Conservation (phyloP, 2,329 filamentous ascomycete genomes). For the Talaromyces sp. region DNA sequence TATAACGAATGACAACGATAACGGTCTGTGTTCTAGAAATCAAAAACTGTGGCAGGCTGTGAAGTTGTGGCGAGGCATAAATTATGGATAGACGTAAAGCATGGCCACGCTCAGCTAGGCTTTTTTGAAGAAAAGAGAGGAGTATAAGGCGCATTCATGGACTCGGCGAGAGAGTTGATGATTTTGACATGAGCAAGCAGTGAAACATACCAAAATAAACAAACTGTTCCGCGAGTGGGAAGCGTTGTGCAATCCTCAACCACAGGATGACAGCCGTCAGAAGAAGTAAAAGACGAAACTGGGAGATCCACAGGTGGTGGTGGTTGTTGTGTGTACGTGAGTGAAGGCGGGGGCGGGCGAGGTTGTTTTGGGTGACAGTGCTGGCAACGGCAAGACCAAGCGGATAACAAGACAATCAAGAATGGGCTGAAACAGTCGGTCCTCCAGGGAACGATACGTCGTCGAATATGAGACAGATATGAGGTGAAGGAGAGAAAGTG, state of each 20-base stretch:
- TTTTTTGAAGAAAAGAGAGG: constrained; percentile 12
- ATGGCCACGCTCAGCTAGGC: constrained; percentile 1
- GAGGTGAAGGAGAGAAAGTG: constrained; percentile 12
- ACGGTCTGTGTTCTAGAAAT: constrained; percentile 20
- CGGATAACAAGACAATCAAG: constrained; percentile 6
- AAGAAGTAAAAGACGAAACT: constrained; percentile 11
- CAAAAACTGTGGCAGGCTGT: constrained; percentile 18
- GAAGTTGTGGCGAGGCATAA: not conserved
- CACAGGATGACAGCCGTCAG: constrained; percentile 13
- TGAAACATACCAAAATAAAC: constrained; percentile 18
- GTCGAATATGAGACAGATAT: constrained; percentile 16
- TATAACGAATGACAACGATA: constrained; percentile 8
- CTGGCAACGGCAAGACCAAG: constrained; percentile 5
- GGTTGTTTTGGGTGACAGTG: not conserved
- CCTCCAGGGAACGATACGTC: constrained; percentile 38
- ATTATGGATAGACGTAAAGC: not conserved
- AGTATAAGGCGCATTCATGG: constrained; percentile 18
- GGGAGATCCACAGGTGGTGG: constrained; percentile 12
- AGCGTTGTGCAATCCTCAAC: not conserved
- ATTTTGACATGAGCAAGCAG: not conserved
- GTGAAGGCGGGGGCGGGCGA: constrained; percentile 1
- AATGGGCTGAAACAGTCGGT: constrained; percentile 34
- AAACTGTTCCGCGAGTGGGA: constrained; percentile 11
- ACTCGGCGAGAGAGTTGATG: constrained; percentile 6
- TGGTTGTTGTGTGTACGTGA: not conserved